Base-by-base conservation (phyloP, 2,329 filamentous ascomycete genomes). In the Clarireedia homoeocarpa region DNA sequence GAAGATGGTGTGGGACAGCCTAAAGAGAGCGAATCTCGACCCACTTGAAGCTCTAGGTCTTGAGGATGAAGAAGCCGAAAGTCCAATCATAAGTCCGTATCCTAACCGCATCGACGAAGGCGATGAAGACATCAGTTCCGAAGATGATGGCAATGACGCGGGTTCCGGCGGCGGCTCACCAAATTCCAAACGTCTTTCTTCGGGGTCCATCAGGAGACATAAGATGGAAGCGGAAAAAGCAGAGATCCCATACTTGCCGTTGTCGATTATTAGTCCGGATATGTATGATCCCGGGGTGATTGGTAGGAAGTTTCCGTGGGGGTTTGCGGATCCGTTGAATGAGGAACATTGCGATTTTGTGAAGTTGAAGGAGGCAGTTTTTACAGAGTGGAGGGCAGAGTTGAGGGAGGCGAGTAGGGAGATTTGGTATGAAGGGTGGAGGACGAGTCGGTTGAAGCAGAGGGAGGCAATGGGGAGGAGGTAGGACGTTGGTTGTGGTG, bases 381-480 rank as follows among this genome's bases (percentile, higher is more conserved):
- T 99, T 71, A 84, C 78, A 62, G 92, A 97, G 68, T 99, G 94
- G 94, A 86, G 92, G 51, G 81, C 81, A 45, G 94, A 99, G 69
- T 77, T 99, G 58, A 86, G 92, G 59, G 90, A 96, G 71, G 88
- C 90, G 52, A 95, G 90, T 71, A 83, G 90, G 55, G 91, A 95
- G 68, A 82, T 91, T 65, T 96, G 91, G 89, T 97, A 97, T 66
- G 92, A 97, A 72, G 85, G 88, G 65, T 97, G 92, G 94, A 84
- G 94, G 72, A 96, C 83, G 7, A 85, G 76, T 72, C 76, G 82
- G 55, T 77, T 86, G 48, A 67, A 68, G 59, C 62, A 65, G 57
- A 62, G 63, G 49, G 64, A 66, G 42, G 52, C 38, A 10, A 60
- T 62, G 44, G 48, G 58, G 23, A 63, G 57, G 60, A 57, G 63